Conservation (phyloP, 139 green algal genomes). For the Dunaliella primolecta region DNA sequence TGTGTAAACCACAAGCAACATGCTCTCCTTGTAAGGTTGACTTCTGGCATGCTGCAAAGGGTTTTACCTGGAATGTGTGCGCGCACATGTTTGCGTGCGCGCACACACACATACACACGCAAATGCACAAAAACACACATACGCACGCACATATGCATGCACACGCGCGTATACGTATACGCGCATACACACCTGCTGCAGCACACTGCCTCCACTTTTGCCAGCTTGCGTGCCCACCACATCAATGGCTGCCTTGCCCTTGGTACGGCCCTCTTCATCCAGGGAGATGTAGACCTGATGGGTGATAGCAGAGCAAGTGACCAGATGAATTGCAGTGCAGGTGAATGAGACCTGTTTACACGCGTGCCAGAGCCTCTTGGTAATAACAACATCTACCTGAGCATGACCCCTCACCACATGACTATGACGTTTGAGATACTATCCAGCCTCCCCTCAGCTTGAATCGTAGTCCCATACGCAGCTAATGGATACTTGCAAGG, state of each 20-base stretch:
- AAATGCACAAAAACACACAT: neutral
- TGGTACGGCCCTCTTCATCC: slow-evolving; percentile 68
- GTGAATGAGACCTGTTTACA: neutral
- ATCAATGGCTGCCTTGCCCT: slow-evolving; percentile 90
- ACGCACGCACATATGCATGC: too few species aligned
- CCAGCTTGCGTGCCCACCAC: slow-evolving; percentile 31
- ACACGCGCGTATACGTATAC: neutral
- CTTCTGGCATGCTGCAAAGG: neutral
- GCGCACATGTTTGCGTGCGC: neutral
- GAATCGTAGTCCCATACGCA: too few species aligned
- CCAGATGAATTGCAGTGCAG: neutral
- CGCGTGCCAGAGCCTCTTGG: too few species aligned
- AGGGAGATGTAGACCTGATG: slow-evolving; percentile 59
- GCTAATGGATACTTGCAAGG: too few species aligned
- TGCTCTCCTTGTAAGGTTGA: neutral
- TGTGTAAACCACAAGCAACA: neutral
- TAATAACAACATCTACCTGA: too few species aligned
- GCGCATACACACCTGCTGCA: slow-evolving; percentile 38
- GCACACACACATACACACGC: neutral
- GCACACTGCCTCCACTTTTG: slow-evolving; percentile 45
- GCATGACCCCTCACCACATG: too few species aligned
- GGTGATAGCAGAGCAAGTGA: neutral
- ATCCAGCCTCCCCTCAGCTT: too few species aligned
- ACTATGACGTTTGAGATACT: too few species aligned
- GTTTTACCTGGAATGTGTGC: too few species aligned